Evolutionary conservation across 2,329 filamentous ascomycete species (phyloP).

Genomic region (Aspergillus piperis): DNA sequence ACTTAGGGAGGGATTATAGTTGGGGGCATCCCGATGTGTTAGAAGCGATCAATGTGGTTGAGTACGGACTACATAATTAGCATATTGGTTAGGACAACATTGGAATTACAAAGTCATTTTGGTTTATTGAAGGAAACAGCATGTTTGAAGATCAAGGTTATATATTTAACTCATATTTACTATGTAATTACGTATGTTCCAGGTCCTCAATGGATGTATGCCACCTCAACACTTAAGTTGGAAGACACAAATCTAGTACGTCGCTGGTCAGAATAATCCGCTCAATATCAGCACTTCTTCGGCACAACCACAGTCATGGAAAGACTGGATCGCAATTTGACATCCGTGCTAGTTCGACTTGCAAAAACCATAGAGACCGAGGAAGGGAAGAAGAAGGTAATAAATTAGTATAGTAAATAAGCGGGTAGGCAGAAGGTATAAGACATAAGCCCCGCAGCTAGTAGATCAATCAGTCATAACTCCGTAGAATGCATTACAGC

Average conservation of each 20-base stretch:
- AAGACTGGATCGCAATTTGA: constrained; percentile 96
- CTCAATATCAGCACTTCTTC: constrained; percentile 92
- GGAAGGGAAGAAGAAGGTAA: constrained; percentile 11
- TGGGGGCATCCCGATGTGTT: too few species aligned
- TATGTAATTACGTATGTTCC: constrained; percentile 33
- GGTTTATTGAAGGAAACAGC: too few species aligned
- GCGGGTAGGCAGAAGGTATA: constrained; percentile 29
- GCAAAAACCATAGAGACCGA: not conserved
- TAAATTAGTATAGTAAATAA: constrained; percentile 29
- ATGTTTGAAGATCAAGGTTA: too few species aligned
- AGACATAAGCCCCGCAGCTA: constrained; percentile 31
- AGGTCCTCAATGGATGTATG: constrained; percentile 49
- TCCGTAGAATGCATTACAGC: constrained; percentile 38
- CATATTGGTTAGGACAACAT: too few species aligned
- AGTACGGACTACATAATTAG: too few species aligned
- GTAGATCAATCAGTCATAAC: constrained; percentile 32
- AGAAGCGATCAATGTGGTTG: too few species aligned
- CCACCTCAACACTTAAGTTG: constrained; percentile 35
- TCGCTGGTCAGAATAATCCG: constrained; percentile 37
- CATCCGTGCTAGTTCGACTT: constrained; percentile 76
- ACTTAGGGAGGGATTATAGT: too few species aligned
- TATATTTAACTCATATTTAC: too few species aligned
- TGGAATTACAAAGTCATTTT: too few species aligned
- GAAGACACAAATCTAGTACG: constrained; percentile 48
- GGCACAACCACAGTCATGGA: constrained; percentile 91